Evolutionary conservation across 805 yeast genomes (phyloP).

Genomic region (Zygosaccharomyces bailii): DNA sequence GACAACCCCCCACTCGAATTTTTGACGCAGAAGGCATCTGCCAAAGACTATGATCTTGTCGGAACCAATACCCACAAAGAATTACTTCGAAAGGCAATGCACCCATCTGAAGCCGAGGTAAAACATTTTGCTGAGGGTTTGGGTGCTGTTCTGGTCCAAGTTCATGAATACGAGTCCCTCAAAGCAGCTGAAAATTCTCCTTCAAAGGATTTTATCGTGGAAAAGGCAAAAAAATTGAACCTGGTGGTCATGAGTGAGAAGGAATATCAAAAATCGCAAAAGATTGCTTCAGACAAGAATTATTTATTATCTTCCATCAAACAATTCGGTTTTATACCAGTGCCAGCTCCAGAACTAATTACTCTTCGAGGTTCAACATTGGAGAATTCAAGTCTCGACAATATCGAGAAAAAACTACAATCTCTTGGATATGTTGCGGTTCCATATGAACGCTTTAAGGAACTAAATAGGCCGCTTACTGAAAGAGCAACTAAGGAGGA

Average conservation of each 20-base stretch:
- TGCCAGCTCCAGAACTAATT: slow-evolving; percentile 16
- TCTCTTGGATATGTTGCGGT: slow-evolving; percentile 17
- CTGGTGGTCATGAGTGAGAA: slow-evolving; percentile 17
- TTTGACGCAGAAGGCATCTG: slow-evolving; percentile 28
- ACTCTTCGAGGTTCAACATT: slow-evolving; percentile 11
- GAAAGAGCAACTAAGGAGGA: slow-evolving; percentile 15
- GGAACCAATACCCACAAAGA: slow-evolving; percentile 16
- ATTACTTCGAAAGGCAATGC: slow-evolving; percentile 11
- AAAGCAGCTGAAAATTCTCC: slow-evolving; percentile 25
- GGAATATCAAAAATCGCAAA: slow-evolving; percentile 15
- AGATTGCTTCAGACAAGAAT: slow-evolving; percentile 11
- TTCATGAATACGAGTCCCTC: slow-evolving; percentile 26
- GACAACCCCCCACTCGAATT: slow-evolving; percentile 24
- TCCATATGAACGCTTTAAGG: slow-evolving; percentile 10
- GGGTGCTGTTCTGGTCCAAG: slow-evolving; percentile 1
- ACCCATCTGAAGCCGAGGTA: slow-evolving; percentile 17
- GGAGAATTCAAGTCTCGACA: slow-evolving; percentile 8
- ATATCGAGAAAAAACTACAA: slow-evolving; percentile 12
- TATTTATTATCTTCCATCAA: slow-evolving; percentile 14
- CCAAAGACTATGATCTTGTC: slow-evolving; percentile 26
- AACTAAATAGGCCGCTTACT: slow-evolving; percentile 6
- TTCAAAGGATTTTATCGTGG: slow-evolving; percentile 16
- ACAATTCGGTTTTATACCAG: slow-evolving; percentile 18
- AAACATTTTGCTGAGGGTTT: slow-evolving; percentile 7
- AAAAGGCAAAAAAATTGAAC: slow-evolving; percentile 21